A percentile compares a stretch with the other conserved stretches of the same genome.
Evolutionary conservation across 768 basidiomycete genomes (phyloP).

Genomic region (Suillus luteus): DNA sequence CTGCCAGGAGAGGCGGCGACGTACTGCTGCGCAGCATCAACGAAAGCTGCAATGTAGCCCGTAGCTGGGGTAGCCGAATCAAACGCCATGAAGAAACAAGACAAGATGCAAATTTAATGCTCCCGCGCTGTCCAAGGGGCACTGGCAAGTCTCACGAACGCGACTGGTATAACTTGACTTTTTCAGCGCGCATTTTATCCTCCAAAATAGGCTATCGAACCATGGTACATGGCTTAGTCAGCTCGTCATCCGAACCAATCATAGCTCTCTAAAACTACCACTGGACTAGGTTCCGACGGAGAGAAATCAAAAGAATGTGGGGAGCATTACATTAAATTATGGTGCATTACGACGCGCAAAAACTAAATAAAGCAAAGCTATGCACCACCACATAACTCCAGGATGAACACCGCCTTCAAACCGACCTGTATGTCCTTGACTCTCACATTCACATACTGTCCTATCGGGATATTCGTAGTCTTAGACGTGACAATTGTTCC

Average conservation of each 20-base stretch:
- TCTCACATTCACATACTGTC: constrained; percentile 29
- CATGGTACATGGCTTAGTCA: constrained; percentile 27
- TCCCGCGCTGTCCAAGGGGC: neutral
- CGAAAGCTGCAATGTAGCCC: constrained; percentile 27
- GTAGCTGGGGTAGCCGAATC: constrained; percentile 22
- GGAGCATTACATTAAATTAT: neutral
- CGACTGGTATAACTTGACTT: constrained; percentile 5
- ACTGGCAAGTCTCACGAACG: constrained; percentile 12
- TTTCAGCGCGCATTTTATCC: constrained; percentile 13
- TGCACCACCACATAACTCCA: constrained; percentile 6
- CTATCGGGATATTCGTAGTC: constrained; percentile 22
- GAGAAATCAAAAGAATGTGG: neutral
- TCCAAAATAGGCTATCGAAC: constrained; percentile 13
- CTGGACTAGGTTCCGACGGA: constrained; percentile 12
- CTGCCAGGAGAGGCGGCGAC: constrained; percentile 27
- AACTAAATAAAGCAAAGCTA: neutral
- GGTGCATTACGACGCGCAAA: neutral
- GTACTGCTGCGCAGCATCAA: constrained; percentile 24
- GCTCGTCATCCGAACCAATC: constrained; percentile 12
- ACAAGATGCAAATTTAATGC: constrained; percentile 8
- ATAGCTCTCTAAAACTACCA: neutral
- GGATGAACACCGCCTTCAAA: constrained; percentile 5
- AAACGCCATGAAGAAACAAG: constrained; percentile 27
- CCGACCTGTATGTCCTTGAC: constrained; percentile 34
- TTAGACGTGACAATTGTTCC: constrained; percentile 19